Base-by-base conservation (phyloP, 1,284 basidiomycete genomes). In the Fomitopsis pinicola region DNA sequence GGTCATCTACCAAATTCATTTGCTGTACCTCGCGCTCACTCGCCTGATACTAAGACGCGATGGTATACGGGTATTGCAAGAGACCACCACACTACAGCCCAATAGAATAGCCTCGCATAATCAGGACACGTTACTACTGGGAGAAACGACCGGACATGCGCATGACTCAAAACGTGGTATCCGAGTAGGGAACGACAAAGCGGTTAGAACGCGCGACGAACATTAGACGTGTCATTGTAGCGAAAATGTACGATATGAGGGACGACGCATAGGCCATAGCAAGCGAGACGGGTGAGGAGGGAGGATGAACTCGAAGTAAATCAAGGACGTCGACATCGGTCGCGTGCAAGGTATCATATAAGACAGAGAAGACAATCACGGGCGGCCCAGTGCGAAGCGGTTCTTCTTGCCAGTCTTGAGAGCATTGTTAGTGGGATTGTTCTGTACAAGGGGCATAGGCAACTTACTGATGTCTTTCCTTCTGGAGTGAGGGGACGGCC, bases 401-500 rank as follows among this genome's bases (percentile, higher is more conserved):
- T 88, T 90, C 82, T 87, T 90, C 77, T 84, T 85, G 67, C 81
- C 81, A 70, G 86, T 82, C 81, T 84, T 72, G 61, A 30, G 22
- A 36, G 40, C 33, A 46, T 35, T 26, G 42, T 55, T 14, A 17
- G 26, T 22, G 46, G 56, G 42, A 2, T 38, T 54, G 48, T 59
- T 56, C 46, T 46, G 48, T 40, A 38, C 7, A 15, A 8, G 15
- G 1, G 33, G 44, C 5, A 64, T 40, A 22, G 61, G 44, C 45
- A 59, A 78, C 86, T 75, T 70, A 91, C 89, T 69, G 82, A 82
- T 64, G 81, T 78, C 85, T 97, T 97, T 6, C 52, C 52, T 80
- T 98, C 96, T 40, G 96, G 97, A 54, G 96, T 98, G 74, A 97
- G 80, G 64, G 95, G 94, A 69, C 95, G 84, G 54, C 95, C 96